Evolutionary conservation across 768 basidiomycete species (phyloP).

Genomic region (Lyophyllum decastes): DNA sequence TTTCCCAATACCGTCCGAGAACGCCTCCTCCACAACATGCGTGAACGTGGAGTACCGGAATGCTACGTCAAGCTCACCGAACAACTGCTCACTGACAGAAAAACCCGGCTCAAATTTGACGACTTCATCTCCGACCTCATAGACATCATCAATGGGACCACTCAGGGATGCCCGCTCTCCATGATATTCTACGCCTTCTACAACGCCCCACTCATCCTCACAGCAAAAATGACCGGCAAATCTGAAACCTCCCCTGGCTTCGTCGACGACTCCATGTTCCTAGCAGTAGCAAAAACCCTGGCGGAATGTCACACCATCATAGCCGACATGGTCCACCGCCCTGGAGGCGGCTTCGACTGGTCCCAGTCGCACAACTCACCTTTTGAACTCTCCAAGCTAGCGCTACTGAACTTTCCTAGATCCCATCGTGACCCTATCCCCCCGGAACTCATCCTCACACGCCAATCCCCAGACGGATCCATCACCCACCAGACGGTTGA

Average conservation of each 20-base stretch:
- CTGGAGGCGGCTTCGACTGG: constrained; percentile 27
- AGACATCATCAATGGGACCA: constrained; percentile 22
- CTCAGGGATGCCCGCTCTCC: constrained; percentile 27
- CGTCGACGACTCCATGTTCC: constrained; percentile 19
- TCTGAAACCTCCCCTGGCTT: background rate
- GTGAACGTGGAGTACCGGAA: constrained; percentile 24
- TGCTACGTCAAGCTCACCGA: constrained; percentile 18
- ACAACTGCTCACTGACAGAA: background rate
- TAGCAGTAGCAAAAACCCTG: constrained; percentile 25
- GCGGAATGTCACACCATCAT: constrained; percentile 18
- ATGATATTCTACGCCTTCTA: constrained; percentile 28
- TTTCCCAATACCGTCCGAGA: constrained; percentile 39
- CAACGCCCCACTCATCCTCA: constrained; percentile 22
- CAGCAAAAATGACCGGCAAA: background rate
- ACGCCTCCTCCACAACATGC: constrained; percentile 31
- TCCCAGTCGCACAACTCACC: constrained; percentile 24
- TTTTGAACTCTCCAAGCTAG: constrained; percentile 33
- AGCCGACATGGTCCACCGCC: constrained; percentile 23
- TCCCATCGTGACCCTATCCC: constrained; percentile 4
- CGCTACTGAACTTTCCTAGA: constrained; percentile 24
- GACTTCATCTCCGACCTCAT: constrained; percentile 21
- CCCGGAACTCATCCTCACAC: background rate
- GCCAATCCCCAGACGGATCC: background rate
- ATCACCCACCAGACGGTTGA: background rate
- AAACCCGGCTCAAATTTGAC: constrained; percentile 17